A percentile compares a stretch with the other conserved stretches of the same genome.
phyloP scores from a whole-genome alignment of 2,329 filamentous ascomycete genomes.

The Pyrenophora tritici-repentis region DNA sequence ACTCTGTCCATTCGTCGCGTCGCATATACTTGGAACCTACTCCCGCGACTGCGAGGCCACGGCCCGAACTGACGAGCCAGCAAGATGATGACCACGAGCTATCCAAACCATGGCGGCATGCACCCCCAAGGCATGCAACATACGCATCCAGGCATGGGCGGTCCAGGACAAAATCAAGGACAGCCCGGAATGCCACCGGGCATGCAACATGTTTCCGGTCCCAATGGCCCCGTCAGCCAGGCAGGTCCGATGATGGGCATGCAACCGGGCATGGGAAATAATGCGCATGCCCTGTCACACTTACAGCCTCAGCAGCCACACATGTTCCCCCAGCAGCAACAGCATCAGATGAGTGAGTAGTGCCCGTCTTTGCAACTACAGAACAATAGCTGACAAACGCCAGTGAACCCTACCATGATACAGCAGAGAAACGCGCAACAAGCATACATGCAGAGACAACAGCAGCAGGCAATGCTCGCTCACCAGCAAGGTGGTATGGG shows the following conservation, averaged over 20 bases:
- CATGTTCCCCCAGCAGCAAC: constrained; percentile 58
- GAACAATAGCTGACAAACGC: constrained; percentile 13
- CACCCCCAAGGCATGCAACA: constrained; percentile 72
- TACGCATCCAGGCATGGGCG: constrained; percentile 64
- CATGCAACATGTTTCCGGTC: constrained; percentile 73
- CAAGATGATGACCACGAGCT: constrained; percentile 72
- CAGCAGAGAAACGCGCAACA: constrained; percentile 52
- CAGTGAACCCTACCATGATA: constrained; percentile 48
- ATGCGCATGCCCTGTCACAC: constrained; percentile 73
- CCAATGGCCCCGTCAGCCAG: constrained; percentile 71
- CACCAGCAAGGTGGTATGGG: constrained; percentile 61
- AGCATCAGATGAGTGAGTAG: constrained; percentile 47
- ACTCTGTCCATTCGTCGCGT: constrained; percentile 1
- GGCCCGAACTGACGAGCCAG: constrained; percentile 16
- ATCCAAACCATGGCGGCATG: constrained; percentile 72
- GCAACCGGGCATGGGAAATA: constrained; percentile 68
- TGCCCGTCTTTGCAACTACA: neutral
- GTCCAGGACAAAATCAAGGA: constrained; percentile 71
- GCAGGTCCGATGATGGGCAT: constrained; percentile 76
- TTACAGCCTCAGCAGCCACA: constrained; percentile 67
- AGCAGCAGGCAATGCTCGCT: constrained; percentile 59
- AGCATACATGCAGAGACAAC: constrained; percentile 54
- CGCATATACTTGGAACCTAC: constrained; percentile 6
- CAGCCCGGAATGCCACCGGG: constrained; percentile 69
- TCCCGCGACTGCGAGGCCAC: constrained; percentile 18